Evolutionary conservation across 2,329 filamentous ascomycete genomes (phyloP).

Genomic region (Orbilia blumenaviensis): DNA sequence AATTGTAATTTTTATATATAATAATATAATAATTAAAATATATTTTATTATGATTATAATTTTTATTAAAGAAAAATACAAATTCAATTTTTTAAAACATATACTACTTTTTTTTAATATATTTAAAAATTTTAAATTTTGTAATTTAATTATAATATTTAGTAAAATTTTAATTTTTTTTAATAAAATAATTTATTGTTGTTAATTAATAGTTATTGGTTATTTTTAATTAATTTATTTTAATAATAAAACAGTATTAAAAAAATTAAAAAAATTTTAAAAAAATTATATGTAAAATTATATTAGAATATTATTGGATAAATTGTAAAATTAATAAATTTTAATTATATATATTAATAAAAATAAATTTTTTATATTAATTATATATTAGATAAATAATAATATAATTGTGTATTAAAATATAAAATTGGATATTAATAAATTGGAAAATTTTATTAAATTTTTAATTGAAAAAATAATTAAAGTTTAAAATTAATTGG

Average conservation of each 20-base stretch:
- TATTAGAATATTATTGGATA: background rate
- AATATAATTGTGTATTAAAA: background rate
- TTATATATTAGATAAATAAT: background rate
- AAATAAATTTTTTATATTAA: background rate
- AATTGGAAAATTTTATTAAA: slow-evolving; percentile 5
- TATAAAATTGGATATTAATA: slow-evolving; percentile 13
- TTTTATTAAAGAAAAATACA: background rate
- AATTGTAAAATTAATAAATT: background rate
- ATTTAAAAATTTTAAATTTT: background rate
- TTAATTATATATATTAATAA: background rate
- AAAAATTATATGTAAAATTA: background rate
- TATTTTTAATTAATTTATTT: background rate
- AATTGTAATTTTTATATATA: background rate
- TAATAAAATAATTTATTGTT: slow-evolving; percentile 4
- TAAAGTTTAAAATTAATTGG: background rate
- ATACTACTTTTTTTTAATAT: background rate
- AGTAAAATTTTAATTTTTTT: background rate
- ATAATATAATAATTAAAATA: background rate
- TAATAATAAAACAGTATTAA: background rate
- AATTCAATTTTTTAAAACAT: background rate
- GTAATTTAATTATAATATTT: background rate
- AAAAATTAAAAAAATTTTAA: background rate
- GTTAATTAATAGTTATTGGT: background rate
- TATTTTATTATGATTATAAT: background rate
- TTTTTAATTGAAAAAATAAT: background rate